Evolutionary conservation across 2,329 filamentous ascomycete species (phyloP), one percentile per base, ranked within the genome.

Genomic region (Talaromyces sp.): DNA sequence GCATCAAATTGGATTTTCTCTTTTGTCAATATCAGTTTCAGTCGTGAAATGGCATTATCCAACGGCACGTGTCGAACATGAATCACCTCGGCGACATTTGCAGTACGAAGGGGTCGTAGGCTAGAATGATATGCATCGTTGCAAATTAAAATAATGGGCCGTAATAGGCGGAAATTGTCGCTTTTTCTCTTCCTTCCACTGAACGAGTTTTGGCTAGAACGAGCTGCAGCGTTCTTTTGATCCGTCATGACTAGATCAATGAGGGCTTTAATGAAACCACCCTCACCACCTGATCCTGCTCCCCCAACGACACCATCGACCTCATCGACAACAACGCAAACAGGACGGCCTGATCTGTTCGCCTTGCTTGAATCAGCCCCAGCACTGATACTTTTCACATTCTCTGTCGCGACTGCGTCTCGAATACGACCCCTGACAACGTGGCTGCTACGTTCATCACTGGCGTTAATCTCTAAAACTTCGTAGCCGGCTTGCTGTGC

Each of bases 41-140:
- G 84, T 15, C 95, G 88, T 8, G 85, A 83, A 3, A 96, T 89
- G 2, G 98, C 92, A 59, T 93, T 90, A 68, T 96, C 93, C 10
- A 98, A 80, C 0, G 91, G 89, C 1, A 95, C 93, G 71, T 95
- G 95, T 57, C 94, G 91, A 39, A 97, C 90, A 73, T 96, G 93
- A 25, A 99, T 89, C 45, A 98, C 88, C 75, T 99, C 95, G 0
- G 94, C 95, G 59, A 95, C 80, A 6, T 83, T 87, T 0, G 92
- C 93, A 68, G 94, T 90, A n/a, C 95, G 88, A 8, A 99, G 82
- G 0, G 92, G 93, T 33, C 93, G 87, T 47, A 99, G 84, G 22
- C 93, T 91, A 3, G 94, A 89, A 70, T 97, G 93, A 73, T 99
- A 99, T 0, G 98, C 88, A 75, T 99, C 96, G 72, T 99, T 99